Evolutionary conservation across 2,329 filamentous ascomycete genomes (phyloP), one percentile per base, ranked within the genome.

Genomic region (Aschersonia sp.): DNA sequence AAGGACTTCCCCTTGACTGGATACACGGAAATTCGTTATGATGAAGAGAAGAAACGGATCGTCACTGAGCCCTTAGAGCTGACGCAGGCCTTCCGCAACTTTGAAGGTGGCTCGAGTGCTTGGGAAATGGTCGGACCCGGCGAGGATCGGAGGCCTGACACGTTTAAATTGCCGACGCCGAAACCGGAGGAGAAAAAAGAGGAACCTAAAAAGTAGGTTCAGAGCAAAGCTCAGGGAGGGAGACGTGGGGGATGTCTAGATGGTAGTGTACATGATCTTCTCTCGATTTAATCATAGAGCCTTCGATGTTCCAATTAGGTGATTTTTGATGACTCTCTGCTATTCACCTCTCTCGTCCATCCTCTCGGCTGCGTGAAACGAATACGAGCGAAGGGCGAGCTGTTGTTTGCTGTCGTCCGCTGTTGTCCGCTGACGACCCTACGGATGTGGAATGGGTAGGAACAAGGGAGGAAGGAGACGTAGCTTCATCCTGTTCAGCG

Each of bases 21-120:
- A 44, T 98, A 98, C 73, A 98, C 92, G 35, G 94, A 98, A 72
- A 84, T 98, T 56, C 79, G 92, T 61, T 98, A 94, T 63, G 92
- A 98, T 57, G 92, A 98, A 71, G 94, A 98, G 77, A 98, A 95
- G 85, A 98, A 98, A 81, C 81, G 92, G 52, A 95, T 98, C 62
- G 90, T 98, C 51, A 90, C 94, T 32, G 94, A 98, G 74, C 92
- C 94, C 41, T 74, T 98, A 45, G 92, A 98, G 73, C 77, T 98
- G 67, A 97, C 92, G 11, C 92, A 98, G 69, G 92, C 94, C 6
- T 98, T 94, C 81, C 82, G 92, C 58, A 97, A 98, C 72, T 98
- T 98, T 62, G 89, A 95, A 70, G 88, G 89, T 51, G 87, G 88
- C 48, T 81, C 80, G 44, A 80, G 81, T 54, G 76, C 76, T 11